Conservation (phyloP, 2,329 filamentous ascomycete species). For the Aspergillus fructus region DNA sequence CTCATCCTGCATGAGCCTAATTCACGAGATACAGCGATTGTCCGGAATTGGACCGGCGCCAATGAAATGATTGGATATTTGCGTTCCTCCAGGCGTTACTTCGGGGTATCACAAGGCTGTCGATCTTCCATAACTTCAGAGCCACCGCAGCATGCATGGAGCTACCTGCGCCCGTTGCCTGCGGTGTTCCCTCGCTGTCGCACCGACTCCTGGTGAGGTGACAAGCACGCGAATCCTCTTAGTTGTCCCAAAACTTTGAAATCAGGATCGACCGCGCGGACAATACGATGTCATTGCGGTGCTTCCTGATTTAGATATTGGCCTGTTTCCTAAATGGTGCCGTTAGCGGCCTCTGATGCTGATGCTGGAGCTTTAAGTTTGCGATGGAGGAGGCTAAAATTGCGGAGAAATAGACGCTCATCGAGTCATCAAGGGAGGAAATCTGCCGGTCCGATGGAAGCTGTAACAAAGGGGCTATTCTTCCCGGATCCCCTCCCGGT, state of each 20-base stretch:
- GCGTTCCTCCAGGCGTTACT: not conserved
- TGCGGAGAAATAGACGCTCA: not conserved
- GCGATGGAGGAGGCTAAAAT: not conserved
- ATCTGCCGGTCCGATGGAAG: not conserved
- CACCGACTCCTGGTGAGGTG: too few species aligned
- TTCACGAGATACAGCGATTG: too few species aligned
- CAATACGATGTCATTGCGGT: not conserved
- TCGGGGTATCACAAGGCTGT: constrained; percentile 4
- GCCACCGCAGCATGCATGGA: not conserved
- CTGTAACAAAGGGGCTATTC: too few species aligned
- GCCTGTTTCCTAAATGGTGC: not conserved
- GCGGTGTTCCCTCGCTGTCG: not conserved
- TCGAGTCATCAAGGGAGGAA: not conserved
- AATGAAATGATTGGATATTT: not conserved
- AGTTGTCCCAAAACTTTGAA: not conserved
- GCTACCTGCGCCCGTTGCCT: not conserved
- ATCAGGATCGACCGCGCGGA: not conserved
- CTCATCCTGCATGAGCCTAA: too few species aligned
- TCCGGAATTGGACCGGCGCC: too few species aligned
- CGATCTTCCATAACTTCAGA: not conserved
- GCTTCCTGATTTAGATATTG: not conserved
- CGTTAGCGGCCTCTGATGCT: too few species aligned
- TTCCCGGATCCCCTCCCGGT: too few species aligned
- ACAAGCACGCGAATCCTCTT: too few species aligned
- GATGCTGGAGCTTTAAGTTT: constrained; percentile 5